Percentiles rank a stretch among this genome's conserved stretches.
phyloP scores from a whole-genome alignment of 495 filamentous ascomycete species.

The Penicillium lagena region DNA sequence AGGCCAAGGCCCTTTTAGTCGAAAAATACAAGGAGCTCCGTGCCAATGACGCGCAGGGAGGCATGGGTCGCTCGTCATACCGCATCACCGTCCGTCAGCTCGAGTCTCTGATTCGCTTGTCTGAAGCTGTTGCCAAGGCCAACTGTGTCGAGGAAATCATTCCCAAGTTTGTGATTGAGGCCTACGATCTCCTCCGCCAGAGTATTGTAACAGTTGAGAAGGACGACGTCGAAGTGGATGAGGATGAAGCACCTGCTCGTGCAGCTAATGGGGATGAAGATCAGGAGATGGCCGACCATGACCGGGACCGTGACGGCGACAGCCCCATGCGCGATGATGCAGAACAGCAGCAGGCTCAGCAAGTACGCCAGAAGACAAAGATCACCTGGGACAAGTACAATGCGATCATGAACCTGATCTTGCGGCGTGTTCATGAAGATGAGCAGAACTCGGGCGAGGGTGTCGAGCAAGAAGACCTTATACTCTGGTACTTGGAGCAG shows the following conservation, averaged over 20 bases:
- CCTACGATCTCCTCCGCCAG: slow-evolving; percentile 80
- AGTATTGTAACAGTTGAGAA: slow-evolving; percentile 98
- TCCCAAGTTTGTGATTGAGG: slow-evolving; percentile 80
- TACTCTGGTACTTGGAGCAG: slow-evolving; percentile 92
- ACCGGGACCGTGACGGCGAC: slow-evolving; percentile 60
- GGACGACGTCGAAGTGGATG: slow-evolving; percentile 94
- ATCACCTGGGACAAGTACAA: slow-evolving; percentile 96
- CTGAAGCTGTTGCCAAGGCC: slow-evolving; percentile 92
- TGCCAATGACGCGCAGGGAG: slow-evolving; percentile 89
- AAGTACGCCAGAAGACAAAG: slow-evolving; percentile 62
- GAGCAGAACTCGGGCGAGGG: slow-evolving; percentile 69
- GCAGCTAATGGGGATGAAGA: slow-evolving; percentile 19
- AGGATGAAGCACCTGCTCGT: slow-evolving; percentile 49
- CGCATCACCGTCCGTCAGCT: slow-evolving; percentile 95
- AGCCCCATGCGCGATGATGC: slow-evolving; percentile 56
- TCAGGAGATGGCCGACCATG: slow-evolving; percentile 26
- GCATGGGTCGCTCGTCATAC: slow-evolving; percentile 87
- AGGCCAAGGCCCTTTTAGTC: slow-evolving; percentile 79
- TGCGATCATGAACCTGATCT: slow-evolving; percentile 76
- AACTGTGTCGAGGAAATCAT: slow-evolving; percentile 93
- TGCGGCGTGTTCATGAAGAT: slow-evolving; percentile 74
- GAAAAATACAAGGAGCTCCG: slow-evolving; percentile 95
- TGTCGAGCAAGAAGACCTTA: slow-evolving; percentile 77
- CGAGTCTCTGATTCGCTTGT: slow-evolving; percentile 89
- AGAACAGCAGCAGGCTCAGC: slow-evolving; percentile 33